phyloP scores from a whole-genome alignment of 371 early-diverging fungal genomes.

The Smittium mucronatum region DNA sequence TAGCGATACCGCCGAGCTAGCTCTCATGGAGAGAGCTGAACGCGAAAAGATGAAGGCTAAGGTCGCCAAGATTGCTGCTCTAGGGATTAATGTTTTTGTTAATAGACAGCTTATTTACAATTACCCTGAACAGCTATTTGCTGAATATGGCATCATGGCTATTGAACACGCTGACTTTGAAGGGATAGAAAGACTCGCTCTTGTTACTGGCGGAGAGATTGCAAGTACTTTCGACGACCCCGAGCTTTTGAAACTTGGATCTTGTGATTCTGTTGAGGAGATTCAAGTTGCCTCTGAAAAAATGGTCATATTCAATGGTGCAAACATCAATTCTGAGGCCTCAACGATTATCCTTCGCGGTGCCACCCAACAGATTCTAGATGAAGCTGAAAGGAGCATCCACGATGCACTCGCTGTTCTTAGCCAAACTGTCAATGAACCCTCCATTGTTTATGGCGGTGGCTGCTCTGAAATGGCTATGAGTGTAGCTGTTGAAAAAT shows the following conservation, averaged over 20 bases:
- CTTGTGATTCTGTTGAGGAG: slow-evolving; percentile 94
- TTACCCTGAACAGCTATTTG: slow-evolving; percentile 98
- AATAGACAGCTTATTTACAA: slow-evolving; percentile 99
- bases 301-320: slow-evolving; percentile 94
- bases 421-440: slow-evolving; percentile 88
- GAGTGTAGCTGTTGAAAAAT: slow-evolving; percentile 90
- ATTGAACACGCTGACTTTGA: slow-evolving; percentile 99
- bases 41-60: slow-evolving; percentile 97
- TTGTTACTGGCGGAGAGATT: slow-evolving; percentile 96
- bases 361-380: slow-evolving; percentile 92
- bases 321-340: slow-evolving; percentile 75
- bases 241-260: slow-evolving; percentile 85
- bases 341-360: slow-evolving; percentile 98
- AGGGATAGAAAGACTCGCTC: slow-evolving; percentile 95
- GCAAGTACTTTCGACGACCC: slow-evolving; percentile 98
- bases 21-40: slow-evolving; percentile 98
- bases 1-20: slow-evolving; percentile 92
- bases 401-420: slow-evolving; percentile 98
- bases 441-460: slow-evolving; percentile 95
- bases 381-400: slow-evolving; percentile 98
- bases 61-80: slow-evolving; percentile 94
- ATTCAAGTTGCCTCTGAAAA: slow-evolving; percentile 96
- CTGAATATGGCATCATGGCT: slow-evolving; percentile 87
- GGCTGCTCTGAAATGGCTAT: slow-evolving; percentile 96
- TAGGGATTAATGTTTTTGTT: slow-evolving; percentile 97